These are phyloP conservation scores for Rhazya stricta DNA, from an alignment of 257 asterid species.

Conservation along the genomic window DNA sequence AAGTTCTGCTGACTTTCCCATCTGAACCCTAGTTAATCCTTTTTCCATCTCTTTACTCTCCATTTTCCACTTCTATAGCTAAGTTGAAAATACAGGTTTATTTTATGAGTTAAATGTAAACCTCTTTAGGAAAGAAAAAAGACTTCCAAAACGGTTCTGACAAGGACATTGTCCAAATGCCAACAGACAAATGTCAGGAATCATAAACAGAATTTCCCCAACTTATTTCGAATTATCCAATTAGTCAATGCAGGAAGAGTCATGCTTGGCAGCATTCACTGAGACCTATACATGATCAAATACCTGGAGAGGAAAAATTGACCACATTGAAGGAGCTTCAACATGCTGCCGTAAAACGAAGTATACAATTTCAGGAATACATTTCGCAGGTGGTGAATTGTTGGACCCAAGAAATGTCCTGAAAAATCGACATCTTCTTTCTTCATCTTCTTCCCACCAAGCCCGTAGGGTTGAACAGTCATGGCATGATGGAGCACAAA, in stretches of 20 bases:
- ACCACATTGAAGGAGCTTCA: conserved; percentile 97
- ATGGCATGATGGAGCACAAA: conserved; percentile 97
- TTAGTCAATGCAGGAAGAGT: neutral
- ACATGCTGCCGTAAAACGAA: conserved; percentile 72
- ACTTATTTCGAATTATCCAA: neutral
- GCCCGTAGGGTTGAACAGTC: conserved; percentile 97
- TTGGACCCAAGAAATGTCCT: conserved; percentile 66
- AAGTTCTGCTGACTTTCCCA: neutral
- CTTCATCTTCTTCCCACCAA: conserved; percentile 99
- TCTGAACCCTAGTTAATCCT: neutral
- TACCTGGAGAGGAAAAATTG: conserved; percentile 98
- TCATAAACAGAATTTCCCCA: neutral
- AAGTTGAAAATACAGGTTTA: neutral
- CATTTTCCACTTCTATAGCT: neutral
- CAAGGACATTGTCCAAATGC: neutral
- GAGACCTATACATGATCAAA: neutral
- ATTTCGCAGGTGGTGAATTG: conserved; percentile 64
- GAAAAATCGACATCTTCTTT: conserved; percentile 57
- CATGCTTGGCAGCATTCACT: neutral
- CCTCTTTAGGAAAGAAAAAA: neutral
- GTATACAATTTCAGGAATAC: conserved; percentile 72
- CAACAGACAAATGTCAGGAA: neutral
- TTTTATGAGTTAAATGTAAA: neutral
- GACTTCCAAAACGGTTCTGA: neutral
- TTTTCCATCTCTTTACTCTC: neutral